Base-by-base conservation (phyloP, 495 filamentous ascomycete species). In the Penicillium dipodomyicola region DNA sequence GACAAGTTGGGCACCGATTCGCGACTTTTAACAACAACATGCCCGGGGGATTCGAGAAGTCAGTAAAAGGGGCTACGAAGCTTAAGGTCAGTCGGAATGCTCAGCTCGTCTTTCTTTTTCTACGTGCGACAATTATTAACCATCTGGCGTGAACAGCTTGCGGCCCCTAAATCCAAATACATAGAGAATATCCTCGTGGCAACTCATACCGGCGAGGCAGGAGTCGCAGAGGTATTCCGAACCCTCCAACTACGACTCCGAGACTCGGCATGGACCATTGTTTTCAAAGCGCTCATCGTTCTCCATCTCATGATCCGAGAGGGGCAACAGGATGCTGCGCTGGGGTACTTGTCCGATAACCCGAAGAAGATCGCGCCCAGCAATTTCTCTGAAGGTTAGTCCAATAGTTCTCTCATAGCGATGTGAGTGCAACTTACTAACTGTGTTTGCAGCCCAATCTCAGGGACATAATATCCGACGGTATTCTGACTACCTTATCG, bases 151-250 rank as follows among this genome's bases (percentile, higher is more conserved):
- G 15, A 30, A 68, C 67, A 96, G 89, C 88, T 92, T 73, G 94
- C 95, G 50, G 88, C 94, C 57, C 94, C 94, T 22, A 99, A 99
- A 78, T 93, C 95, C 47, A 99, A 99, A 78, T 98, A 99, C 77
- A 92, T 99, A 76, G 95, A 99, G 71, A 91, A 96, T 67, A 96
- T 99, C 68, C 82, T 99, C 19, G 82, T 96, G 63, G 95, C 94
- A 58, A 99, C 94, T 32, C 91, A 97, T 72, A 84, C 91, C 5
- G 94, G 94, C 59, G 94, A 99, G 69, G 89, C 91, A 15, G 94
- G 95, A 55, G 91, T 99, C 46, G 95, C 87, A 42, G 94, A 99
- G 72, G 89, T 99, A 44, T 97, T 99, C 67, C 84, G 95, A 43
- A 89, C 92, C 29, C 74, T 99, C 23, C 91, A 95, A 65, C 84